A percentile compares a stretch with the other conserved stretches of the same genome.
phyloP scores from a whole-genome alignment of 1,284 basidiomycete species.

The Trichosporon sp. region DNA sequence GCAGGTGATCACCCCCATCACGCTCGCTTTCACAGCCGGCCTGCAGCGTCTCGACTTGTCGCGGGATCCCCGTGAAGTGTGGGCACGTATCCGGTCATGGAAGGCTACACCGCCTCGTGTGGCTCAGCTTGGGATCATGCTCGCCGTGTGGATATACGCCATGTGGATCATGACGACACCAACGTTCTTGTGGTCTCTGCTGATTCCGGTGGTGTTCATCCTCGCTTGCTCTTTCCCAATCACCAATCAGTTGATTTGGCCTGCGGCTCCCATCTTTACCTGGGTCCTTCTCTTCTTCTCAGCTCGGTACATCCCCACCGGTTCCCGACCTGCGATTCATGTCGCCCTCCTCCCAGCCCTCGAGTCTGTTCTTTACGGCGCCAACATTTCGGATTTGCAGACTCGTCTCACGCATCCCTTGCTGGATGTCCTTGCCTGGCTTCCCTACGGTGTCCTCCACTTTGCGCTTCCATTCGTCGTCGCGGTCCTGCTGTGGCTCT shows the following conservation, averaged over 20 bases:
- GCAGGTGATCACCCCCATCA: constrained; percentile 28
- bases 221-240: constrained; percentile 71
- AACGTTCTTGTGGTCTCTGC: constrained; percentile 65
- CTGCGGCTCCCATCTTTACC: constrained; percentile 76
- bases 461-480: constrained; percentile 78
- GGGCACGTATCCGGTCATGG: constrained; percentile 60
- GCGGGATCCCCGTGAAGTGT: constrained; percentile 61
- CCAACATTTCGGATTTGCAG: constrained; percentile 93
- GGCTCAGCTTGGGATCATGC: constrained; percentile 58
- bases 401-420: constrained; percentile 87
- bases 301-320: constrained; percentile 72
- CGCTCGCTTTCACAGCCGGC: constrained; percentile 39
- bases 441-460: constrained; percentile 91
- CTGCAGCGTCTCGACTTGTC: constrained; percentile 66
- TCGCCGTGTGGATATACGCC: constrained; percentile 62
- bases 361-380: constrained; percentile 90
- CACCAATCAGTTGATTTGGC: constrained; percentile 87
- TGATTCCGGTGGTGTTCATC: constrained; percentile 69
- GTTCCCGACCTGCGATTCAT: constrained; percentile 72
- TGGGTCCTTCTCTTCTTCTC: constrained; percentile 84
- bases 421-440: constrained; percentile 89
- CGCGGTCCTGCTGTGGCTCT: constrained; percentile 69
- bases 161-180: constrained; percentile 61
- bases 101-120: constrained; percentile 59
- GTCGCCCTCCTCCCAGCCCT: constrained; percentile 90